Conservation (phyloP, 2,329 filamentous ascomycete genomes). For the Colletotrichum nymphaeae region DNA sequence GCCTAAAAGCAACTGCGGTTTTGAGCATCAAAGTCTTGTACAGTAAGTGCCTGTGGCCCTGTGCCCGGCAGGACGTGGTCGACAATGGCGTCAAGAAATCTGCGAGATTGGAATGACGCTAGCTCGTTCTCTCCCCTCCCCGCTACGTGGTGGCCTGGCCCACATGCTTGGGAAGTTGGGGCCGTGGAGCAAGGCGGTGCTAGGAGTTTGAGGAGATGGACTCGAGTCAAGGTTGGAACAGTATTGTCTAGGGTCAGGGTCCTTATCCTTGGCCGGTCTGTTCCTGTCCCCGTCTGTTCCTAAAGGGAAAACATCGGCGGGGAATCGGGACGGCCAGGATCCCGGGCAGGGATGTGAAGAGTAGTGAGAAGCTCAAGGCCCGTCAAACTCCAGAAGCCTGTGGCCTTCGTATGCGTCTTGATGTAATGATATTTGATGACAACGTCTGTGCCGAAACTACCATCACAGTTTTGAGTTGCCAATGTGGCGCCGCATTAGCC, state of each 20-base stretch:
- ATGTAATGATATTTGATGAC: not conserved
- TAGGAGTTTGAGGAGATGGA: slow-evolving; percentile 19
- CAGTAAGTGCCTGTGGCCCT: not conserved
- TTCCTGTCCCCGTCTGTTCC: slow-evolving; percentile 25
- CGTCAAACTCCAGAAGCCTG: not conserved
- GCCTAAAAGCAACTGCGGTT: not conserved
- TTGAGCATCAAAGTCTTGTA: not conserved
- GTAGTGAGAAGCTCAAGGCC: not conserved
- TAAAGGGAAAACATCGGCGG: slow-evolving; percentile 25
- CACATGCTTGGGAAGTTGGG: slow-evolving; percentile 26
- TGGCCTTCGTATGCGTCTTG: not conserved
- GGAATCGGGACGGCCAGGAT: slow-evolving; percentile 20
- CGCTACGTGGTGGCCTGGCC: slow-evolving; percentile 15
- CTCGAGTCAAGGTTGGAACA: slow-evolving; percentile 27
- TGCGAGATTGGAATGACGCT: slow-evolving; percentile 4
- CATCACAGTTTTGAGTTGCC: not conserved
- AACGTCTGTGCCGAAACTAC: not conserved
- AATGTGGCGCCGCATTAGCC: not conserved
- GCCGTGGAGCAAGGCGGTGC: slow-evolving; percentile 28
- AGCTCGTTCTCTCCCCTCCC: slow-evolving; percentile 13
- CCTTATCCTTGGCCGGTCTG: slow-evolving; percentile 16
- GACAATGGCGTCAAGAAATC: slow-evolving; percentile 18
- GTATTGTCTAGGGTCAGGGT: slow-evolving; percentile 8
- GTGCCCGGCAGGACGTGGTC: too few relatives aligned
- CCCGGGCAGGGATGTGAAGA: slow-evolving; percentile 12